Evolutionary conservation across 2,329 filamentous ascomycete genomes (phyloP).

Genomic region (Aspergillus quadrilineatus): DNA sequence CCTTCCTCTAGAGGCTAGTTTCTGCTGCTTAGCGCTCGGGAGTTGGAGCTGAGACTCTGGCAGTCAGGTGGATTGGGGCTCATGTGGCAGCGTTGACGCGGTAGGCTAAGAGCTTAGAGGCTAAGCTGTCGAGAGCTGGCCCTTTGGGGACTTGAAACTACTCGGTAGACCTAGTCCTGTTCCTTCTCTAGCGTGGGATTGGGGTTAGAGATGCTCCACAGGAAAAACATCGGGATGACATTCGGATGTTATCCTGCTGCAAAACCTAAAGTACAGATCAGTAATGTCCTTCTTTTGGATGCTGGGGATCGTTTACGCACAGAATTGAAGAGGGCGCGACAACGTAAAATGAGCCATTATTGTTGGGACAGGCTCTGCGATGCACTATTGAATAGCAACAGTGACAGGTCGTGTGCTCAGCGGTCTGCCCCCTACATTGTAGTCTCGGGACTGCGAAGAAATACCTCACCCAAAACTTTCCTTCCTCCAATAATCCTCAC

Average conservation of each 20-base stretch:
- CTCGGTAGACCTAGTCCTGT: conserved; percentile 14
- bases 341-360: background rate
- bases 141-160: conserved; percentile 13
- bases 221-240: conserved; percentile 15
- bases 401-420: conserved; percentile 1
- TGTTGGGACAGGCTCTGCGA: background rate
- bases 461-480: conserved; percentile 18
- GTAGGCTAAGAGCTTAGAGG: background rate
- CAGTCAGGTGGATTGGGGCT: conserved; percentile 7
- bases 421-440: conserved; percentile 22
- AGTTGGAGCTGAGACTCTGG: conserved; percentile 1
- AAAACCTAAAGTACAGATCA: background rate
- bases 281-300: background rate
- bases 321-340: background rate
- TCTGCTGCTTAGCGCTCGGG: background rate
- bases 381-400: background rate
- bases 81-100: background rate
- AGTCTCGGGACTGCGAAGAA: conserved; percentile 22
- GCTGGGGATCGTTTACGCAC: background rate
- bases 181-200: conserved; percentile 10
- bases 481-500: background rate
- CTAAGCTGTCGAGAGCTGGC: conserved; percentile 20
- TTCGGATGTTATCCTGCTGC: conserved; percentile 14
- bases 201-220: conserved; percentile 14
- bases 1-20: conserved; percentile 24